A percentile compares a stretch with the other conserved stretches of the same genome.
These are phyloP conservation scores for Candida quercuum DNA, from an alignment of 805 yeast genomes.

Conservation along the genomic window DNA sequence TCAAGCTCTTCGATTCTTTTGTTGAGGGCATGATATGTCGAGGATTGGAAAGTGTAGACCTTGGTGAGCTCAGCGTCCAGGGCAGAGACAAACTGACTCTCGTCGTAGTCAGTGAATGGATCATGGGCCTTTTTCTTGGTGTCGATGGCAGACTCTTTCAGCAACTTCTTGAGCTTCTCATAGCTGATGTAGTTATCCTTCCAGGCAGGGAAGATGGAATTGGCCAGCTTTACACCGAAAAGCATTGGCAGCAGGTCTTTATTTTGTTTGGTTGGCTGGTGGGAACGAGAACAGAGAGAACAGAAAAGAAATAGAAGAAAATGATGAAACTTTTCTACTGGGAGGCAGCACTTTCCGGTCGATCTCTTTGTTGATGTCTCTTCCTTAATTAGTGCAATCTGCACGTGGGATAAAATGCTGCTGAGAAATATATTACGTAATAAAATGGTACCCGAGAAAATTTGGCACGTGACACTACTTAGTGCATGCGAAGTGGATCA, in stretches of 20 bases:
- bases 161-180: conserved; percentile 55
- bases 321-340: too few species aligned
- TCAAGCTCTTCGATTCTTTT: conserved; percentile 63
- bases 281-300: not conserved
- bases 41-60: conserved; percentile 66
- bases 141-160: conserved; percentile 60
- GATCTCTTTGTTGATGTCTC: not conserved
- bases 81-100: conserved; percentile 58
- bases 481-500: too few species aligned
- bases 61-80: conserved; percentile 70
- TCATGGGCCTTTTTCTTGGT: conserved; percentile 20
- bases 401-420: not conserved
- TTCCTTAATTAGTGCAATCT: not conserved
- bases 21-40: conserved; percentile 65
- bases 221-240: conserved; percentile 77
- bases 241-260: conserved; percentile 44
- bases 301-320: not conserved
- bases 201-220: conserved; percentile 89
- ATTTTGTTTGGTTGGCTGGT: not conserved
- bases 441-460: not conserved
- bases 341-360: not conserved
- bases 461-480: not conserved
- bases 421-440: not conserved
- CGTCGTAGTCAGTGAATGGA: conserved; percentile 68
- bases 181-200: conserved; percentile 64